Evolutionary conservation across 345 rosid species (phyloP).

Genomic region (Viola odorata): DNA sequence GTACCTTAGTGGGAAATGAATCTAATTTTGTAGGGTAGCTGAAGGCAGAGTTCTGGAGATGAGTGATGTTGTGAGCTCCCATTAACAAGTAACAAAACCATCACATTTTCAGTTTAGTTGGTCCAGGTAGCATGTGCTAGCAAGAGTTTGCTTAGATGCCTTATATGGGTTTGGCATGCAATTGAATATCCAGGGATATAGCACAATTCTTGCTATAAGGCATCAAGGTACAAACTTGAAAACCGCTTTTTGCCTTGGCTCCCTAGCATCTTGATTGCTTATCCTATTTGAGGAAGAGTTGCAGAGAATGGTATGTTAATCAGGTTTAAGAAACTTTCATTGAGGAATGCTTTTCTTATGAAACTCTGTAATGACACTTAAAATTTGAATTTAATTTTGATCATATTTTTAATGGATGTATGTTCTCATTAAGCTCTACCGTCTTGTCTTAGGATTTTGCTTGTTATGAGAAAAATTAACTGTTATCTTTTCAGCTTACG

Average conservation of each 20-base stretch:
- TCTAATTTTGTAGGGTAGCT: neutral
- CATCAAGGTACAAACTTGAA: neutral
- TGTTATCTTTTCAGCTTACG: constrained; percentile 51
- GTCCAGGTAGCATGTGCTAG: neutral
- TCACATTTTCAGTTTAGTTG: no score
- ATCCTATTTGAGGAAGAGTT: neutral
- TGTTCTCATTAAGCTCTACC: neutral
- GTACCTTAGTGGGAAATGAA: neutral
- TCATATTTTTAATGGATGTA: neutral
- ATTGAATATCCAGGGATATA: neutral
- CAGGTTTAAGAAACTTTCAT: neutral
- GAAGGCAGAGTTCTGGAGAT: neutral
- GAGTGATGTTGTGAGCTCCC: neutral
- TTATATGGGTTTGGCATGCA: neutral
- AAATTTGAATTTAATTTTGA: neutral
- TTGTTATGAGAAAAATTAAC: constrained; percentile 11
- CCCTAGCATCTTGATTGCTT: neutral
- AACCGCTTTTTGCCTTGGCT: neutral
- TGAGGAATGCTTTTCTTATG: neutral
- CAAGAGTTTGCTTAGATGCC: neutral
- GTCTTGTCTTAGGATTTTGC: constrained; percentile 9
- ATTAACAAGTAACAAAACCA: no score
- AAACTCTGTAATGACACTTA: neutral
- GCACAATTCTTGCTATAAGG: neutral
- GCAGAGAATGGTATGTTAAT: neutral